phyloP scores from a whole-genome alignment of 345 rosid genomes.

The Boechera stricta region DNA sequence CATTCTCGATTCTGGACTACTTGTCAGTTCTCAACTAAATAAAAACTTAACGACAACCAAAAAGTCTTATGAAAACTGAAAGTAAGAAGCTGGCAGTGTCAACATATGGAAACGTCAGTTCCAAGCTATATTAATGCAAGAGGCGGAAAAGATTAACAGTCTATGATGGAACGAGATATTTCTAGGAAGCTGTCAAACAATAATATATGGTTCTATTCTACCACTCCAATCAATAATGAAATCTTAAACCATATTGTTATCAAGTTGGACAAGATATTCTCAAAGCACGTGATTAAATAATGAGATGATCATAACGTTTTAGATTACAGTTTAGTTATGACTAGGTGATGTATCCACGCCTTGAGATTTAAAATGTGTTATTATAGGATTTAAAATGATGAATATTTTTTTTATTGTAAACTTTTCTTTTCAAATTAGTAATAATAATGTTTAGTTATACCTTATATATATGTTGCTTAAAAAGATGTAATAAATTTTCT shows the following conservation, averaged over 20 bases:
- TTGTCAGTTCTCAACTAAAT: neutral
- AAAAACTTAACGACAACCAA: slow-evolving; percentile 2
- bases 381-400: no score
- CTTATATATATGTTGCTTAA: no score
- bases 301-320: no score
- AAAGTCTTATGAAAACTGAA: neutral
- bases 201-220: neutral
- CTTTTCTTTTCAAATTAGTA: no score
- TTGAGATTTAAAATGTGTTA: no score
- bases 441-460: no score
- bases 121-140: neutral
- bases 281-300: neutral
- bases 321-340: no score
- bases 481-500: no score
- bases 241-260: no score
- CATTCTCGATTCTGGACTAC: slow-evolving; percentile 10
- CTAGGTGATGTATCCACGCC: no score
- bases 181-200: slow-evolving; percentile 7
- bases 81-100: slow-evolving; percentile 2
- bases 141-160: neutral
- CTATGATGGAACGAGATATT: neutral
- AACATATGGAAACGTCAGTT: slow-evolving; percentile 24
- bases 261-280: neutral
- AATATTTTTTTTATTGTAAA: no score
- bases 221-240: no score